Evolutionary conservation across 352 stramenopile genomes (phyloP).

Genomic region (Pythium apleroticum): DNA sequence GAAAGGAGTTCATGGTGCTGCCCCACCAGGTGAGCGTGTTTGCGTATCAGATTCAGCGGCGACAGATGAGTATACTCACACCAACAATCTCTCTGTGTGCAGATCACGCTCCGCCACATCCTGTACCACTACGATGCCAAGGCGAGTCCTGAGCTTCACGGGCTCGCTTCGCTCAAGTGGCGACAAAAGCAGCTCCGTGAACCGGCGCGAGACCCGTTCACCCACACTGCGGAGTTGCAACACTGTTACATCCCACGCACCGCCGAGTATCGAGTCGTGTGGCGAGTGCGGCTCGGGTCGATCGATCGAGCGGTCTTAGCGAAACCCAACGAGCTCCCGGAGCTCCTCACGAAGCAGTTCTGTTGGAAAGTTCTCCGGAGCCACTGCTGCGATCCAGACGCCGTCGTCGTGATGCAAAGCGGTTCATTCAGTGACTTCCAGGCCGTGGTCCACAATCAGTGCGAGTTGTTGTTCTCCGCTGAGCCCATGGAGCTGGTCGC

Average conservation of each 20-base stretch:
- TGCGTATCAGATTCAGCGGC: too few relatives aligned
- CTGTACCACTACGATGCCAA: constrained; percentile 7
- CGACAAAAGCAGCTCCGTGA: neutral
- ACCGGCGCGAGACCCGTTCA: neutral
- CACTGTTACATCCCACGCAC: constrained; percentile 11
- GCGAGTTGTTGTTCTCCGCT: constrained; percentile 10
- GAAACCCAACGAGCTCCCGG: neutral
- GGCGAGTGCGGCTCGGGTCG: constrained; percentile 11
- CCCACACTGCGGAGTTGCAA: neutral
- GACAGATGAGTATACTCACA: too few relatives aligned
- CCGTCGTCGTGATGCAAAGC: neutral
- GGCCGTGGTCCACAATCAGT: neutral
- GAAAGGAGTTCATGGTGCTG: constrained; percentile 17
- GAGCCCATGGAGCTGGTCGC: constrained; percentile 12
- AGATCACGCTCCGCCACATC: constrained; percentile 13
- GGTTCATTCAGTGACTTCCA: constrained; percentile 7
- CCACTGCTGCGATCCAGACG: constrained; percentile 12
- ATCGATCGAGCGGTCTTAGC: neutral
- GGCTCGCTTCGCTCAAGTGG: constrained; percentile 14
- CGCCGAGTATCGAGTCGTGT: constrained; percentile 15
- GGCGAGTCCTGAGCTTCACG: too few relatives aligned
- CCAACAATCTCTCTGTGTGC: neutral
- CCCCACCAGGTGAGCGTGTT: constrained; percentile 7
- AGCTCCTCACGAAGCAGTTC: neutral
- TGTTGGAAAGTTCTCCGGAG: constrained; percentile 8